phyloP scores from a whole-genome alignment of 2,329 filamentous ascomycete genomes.

The Calonectria crousiana region DNA sequence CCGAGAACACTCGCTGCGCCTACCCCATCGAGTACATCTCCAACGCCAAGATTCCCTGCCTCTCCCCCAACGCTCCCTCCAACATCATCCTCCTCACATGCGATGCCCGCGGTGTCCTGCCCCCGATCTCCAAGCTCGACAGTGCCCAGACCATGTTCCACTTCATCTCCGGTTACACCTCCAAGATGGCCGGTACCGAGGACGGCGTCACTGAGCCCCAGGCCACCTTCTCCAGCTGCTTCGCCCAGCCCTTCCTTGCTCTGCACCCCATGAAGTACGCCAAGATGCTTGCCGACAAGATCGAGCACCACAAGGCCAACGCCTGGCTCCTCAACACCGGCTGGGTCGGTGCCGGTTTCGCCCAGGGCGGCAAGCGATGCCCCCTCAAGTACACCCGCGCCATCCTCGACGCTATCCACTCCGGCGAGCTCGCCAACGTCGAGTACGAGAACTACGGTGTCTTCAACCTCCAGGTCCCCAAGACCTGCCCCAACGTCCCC shows the following conservation, averaged over 20 bases:
- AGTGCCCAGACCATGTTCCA: conserved; percentile 99
- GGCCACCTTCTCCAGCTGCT: conserved; percentile 99
- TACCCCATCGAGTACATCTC: conserved; percentile 99
- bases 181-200: conserved; percentile 99
- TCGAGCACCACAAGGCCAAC: conserved; percentile 92
- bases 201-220: conserved; percentile 97
- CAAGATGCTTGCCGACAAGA: conserved; percentile 98
- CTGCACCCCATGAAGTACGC: conserved; percentile 99
- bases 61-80: conserved; percentile 86
- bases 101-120: conserved; percentile 96
- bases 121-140: conserved; percentile 97
- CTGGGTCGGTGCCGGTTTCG: conserved; percentile 92
- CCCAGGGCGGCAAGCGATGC: conserved; percentile 95
- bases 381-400: conserved; percentile 98
- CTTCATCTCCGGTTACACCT: conserved; percentile 99
- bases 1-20: conserved; percentile 97
- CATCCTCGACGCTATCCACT: conserved; percentile 98
- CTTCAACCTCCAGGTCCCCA: conserved; percentile 98
- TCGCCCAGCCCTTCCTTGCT: conserved; percentile 98
- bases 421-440: conserved; percentile 90
- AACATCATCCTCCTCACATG: conserved; percentile 99
- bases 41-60: conserved; percentile 98
- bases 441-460: conserved; percentile 96
- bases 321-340: conserved; percentile 99
- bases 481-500: conserved; percentile 88